Base-by-base conservation (phyloP, 176 grass and related monocot genomes). In the Avena atlantica region DNA sequence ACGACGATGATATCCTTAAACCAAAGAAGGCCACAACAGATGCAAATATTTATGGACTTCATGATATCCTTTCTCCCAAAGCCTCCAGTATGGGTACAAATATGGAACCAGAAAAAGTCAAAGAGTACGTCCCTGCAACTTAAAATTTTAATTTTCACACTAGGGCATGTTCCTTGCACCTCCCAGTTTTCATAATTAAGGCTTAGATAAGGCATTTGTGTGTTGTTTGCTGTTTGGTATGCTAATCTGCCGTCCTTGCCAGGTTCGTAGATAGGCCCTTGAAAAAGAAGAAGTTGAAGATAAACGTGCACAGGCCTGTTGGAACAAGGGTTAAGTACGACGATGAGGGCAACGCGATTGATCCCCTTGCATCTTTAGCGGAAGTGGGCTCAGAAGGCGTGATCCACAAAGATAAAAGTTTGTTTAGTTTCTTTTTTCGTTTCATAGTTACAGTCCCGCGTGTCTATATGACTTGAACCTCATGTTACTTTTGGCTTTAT, bases 271-370 rank as follows among this genome's bases (percentile, higher is more conserved):
- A 70, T 37, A 91, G 83, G 76, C 71, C 93, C 31, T 83, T 70
- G 19, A 98, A 95, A 85, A 98, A 92, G 82, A 98, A 95, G 86
- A 95, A 95, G 67, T 71, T 98, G 84, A 98, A 98, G 86, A 98
- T 98, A 88, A 98, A 98, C 49, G 34, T 95, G 34, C 84, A 93
- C 34, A 94, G 93, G 82, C 96, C 93, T 73, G 45, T 89, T 24
- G 93, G 96, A 82, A 94, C 88, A 44, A 95, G 93, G 85, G 88
- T 98, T 50, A 98, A 92, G 73, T 98, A 89, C 56, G 93, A 98
- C 61, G 93, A 98, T 67, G 96, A 98, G 19, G 88, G 93, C 23
- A 93, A 94, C 24, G 37, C 66, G 21, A 90, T 98, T 9, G 90
- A 94, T 15, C 96, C 96, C 20, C 88, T 98, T 20, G 96, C 93